Evolutionary conservation across 2,329 filamentous ascomycete genomes (phyloP).

Genomic region (Clarireedia hainanense): DNA sequence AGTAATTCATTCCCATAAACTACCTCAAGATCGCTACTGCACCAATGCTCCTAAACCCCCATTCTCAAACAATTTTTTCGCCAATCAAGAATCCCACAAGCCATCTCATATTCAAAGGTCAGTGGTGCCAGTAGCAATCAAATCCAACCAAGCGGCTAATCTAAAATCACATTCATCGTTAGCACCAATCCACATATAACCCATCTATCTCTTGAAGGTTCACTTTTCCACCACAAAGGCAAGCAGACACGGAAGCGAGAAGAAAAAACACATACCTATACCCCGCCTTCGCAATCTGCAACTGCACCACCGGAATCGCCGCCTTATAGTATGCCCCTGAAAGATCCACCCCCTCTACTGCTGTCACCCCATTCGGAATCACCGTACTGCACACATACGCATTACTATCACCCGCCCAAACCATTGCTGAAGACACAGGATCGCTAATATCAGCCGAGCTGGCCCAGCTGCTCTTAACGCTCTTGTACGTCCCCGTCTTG

Average conservation of each 20-base stretch:
- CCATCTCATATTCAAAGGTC: background rate
- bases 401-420: conserved; percentile 60
- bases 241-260: background rate
- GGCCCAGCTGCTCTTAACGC: conserved; percentile 15
- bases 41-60: too few relatives aligned
- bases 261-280: conserved; percentile 37
- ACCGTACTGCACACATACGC: conserved; percentile 53
- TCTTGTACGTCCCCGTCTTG: conserved; percentile 44
- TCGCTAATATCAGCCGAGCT: conserved; percentile 14
- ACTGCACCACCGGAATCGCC: conserved; percentile 54
- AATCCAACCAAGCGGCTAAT: conserved; percentile 60
- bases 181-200: background rate
- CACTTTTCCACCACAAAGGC: too few relatives aligned
- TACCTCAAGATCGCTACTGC: too few relatives aligned
- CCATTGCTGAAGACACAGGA: conserved; percentile 35
- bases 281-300: conserved; percentile 60
- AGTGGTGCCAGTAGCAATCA: conserved; percentile 37
- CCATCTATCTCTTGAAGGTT: background rate
- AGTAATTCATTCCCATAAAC: too few relatives aligned
- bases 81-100: background rate
- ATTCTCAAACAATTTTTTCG: background rate
- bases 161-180: conserved; percentile 5
- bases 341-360: conserved; percentile 49
- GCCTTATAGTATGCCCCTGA: conserved; percentile 51
- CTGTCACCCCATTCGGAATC: conserved; percentile 50